Base-by-base conservation (phyloP, 176 grass and related monocot genomes). In the Lolium multiflorum region DNA sequence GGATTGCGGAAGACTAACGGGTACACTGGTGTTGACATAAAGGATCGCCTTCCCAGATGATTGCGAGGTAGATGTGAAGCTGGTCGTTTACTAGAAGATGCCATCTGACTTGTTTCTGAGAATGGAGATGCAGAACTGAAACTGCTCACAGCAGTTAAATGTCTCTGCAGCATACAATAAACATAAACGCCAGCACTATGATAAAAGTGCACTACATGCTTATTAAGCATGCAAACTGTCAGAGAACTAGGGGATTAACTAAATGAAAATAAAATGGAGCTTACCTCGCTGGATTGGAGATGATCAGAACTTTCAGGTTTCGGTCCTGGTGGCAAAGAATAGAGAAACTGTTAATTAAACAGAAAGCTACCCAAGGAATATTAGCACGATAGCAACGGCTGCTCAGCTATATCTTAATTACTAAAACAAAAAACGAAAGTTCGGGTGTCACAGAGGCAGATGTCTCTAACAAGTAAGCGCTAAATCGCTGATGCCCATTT, bases 21-120 rank as follows among this genome's bases (percentile, higher is more conserved):
- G 75, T 99, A 99, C 8, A 99, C 90, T 35, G 97, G 97, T 77
- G 96, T 99, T 70, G 97, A 99, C 90, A 96, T 96, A 74, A 99
- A 99, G 15, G 97, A 91, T 21, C 94, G 89, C 80, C 94, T 92
- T 9, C 92, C 90, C 55, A 90, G 74, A 84, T 92, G 88, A 80
- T 91, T 91, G 78, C 87, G 92, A 54, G 90, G 94, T 70, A 82
- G 88, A 64, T 92, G 82, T 31, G 80, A 83, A 11, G 70, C 68
- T 72, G 89, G 79, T 28, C 83, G 93, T 89, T 95, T 98, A 85
- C 93, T 90, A 54, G 91, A 86, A 48, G 93, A 92, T 31, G 91
- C 85, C 90, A 92, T 70, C 78, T 87, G 88, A 81, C 91, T 90
- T 79, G 96, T 95, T 56, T 95, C 96, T 14, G 90, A 91, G 65